Base-by-base conservation (phyloP, 805 yeast genomes). In the Metschnikowia kofuensis region DNA sequence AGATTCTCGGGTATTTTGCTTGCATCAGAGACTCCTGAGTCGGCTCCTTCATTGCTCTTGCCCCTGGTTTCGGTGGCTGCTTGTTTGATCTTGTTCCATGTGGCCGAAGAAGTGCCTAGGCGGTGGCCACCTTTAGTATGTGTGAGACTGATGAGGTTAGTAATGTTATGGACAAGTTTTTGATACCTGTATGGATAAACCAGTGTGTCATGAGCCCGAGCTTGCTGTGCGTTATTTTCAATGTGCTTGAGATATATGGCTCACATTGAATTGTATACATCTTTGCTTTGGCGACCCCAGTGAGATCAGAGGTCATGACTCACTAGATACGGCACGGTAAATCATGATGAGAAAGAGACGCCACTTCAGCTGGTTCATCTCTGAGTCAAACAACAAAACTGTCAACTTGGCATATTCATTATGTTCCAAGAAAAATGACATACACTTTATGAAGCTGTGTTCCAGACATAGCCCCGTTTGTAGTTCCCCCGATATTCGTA, bases 31-130 rank as follows among this genome's bases (percentile, higher is more conserved):
- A 30, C 42, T 16, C 13, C 26, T 21, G 11, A 11, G 35, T 45
- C 42, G 12, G 28, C 39, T 7, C 35, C 41, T 29, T 32, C 30
- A 1, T 35, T 30, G 35, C 21, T 34, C 28, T 30, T 44, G 8
- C 28, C n/a, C 7, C 48, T 42, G 12, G 48, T 11, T 2, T 54
- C 57, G 7, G 38, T 26, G 8, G 53, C 44, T 31, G 72, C 61
- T 45, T 66, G 71, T 53, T 68, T 70, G 51, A 73, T 60, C 50
- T 72, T 70, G 48, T 64, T 66, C 75, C 76, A 72, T 0, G 77
- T 64, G 29, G 76, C 77, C 9, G 68, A 60, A 5, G 75, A 64
- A 0, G 75, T 65, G 16, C 76, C 76, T 29, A 70, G 57, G 47
- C 65, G 61, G 52, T 70, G 64, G 6, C 75, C 77, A 44, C 60